Evolutionary conservation across 352 stramenopile species (phyloP).

Genomic region (Pythium inflatum): DNA sequence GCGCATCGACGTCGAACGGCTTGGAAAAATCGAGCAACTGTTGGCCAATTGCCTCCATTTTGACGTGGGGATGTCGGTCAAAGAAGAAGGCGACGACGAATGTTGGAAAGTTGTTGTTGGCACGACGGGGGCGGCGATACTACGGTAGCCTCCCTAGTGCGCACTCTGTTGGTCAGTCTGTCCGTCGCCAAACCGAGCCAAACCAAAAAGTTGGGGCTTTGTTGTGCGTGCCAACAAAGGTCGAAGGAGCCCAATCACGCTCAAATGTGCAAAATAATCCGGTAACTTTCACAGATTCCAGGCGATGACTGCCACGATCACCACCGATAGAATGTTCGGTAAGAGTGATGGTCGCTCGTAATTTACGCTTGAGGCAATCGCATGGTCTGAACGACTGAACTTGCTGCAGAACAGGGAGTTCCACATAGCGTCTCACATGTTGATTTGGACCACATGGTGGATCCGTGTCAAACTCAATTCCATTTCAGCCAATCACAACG

Average conservation of each 20-base stretch:
- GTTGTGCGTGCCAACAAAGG: constrained; percentile 8
- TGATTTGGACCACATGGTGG: too few species aligned
- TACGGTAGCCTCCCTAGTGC: too few species aligned
- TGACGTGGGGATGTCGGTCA: neutral
- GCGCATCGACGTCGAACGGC: constrained; percentile 94
- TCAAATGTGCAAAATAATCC: constrained; percentile 27
- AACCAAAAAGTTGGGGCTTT: constrained; percentile 13
- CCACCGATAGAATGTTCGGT: constrained; percentile 28
- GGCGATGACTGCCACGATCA: constrained; percentile 7
- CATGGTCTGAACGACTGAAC: neutral
- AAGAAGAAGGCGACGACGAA: neutral
- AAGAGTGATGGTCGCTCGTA: constrained; percentile 22
- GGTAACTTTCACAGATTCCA: constrained; percentile 16
- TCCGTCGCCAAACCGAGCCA: too few species aligned
- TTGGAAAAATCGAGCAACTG: constrained; percentile 94
- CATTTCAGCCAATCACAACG: constrained; percentile 10
- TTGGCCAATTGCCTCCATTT: constrained; percentile 89
- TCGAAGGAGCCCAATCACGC: constrained; percentile 13
- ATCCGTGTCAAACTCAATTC: neutral
- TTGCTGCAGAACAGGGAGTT: neutral
- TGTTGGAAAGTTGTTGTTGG: neutral
- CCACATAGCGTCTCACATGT: too few species aligned
- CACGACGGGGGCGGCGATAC: too few species aligned
- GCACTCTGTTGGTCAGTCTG: too few species aligned
- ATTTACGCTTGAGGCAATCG: constrained; percentile 11